Evolutionary conservation across 441 rosid genomes (phyloP).

Genomic region (Pelargonium fulgidum): DNA sequence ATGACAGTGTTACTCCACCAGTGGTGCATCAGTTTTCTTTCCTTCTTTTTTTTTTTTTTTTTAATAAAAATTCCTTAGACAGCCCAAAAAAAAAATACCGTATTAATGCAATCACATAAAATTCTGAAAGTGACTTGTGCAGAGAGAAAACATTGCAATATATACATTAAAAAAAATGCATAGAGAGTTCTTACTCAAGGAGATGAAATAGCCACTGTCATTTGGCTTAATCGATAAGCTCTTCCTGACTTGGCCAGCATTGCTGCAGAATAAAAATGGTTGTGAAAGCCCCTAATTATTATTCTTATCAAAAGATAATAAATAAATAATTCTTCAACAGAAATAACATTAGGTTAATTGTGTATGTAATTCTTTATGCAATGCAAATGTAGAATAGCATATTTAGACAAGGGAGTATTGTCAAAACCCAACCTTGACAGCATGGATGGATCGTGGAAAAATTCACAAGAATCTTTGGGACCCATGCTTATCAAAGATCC

Average conservation of each 20-base stretch:
- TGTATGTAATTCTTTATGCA: no score
- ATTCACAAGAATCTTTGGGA: constrained; percentile 61
- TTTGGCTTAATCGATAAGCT: constrained; percentile 61
- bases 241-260: constrained; percentile 95
- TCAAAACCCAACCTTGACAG: constrained; percentile 47
- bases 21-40: no score
- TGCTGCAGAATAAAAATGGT: constrained; percentile 35
- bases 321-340: neutral
- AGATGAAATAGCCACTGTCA: constrained; percentile 57
- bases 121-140: no score
- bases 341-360: no score
- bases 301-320: neutral
- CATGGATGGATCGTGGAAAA: constrained; percentile 91
- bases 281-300: neutral
- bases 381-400: neutral
- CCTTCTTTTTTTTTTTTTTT: no score
- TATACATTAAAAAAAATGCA: neutral
- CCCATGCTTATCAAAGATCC: constrained; percentile 76
- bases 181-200: constrained; percentile 53
- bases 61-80: neutral
- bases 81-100: no score
- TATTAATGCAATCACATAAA: no score
- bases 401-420: no score
- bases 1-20: neutral
- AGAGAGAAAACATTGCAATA: no score